Evolutionary conservation across 2,329 filamentous ascomycete genomes (phyloP).

Genomic region (Aspergillus fumigatus): DNA sequence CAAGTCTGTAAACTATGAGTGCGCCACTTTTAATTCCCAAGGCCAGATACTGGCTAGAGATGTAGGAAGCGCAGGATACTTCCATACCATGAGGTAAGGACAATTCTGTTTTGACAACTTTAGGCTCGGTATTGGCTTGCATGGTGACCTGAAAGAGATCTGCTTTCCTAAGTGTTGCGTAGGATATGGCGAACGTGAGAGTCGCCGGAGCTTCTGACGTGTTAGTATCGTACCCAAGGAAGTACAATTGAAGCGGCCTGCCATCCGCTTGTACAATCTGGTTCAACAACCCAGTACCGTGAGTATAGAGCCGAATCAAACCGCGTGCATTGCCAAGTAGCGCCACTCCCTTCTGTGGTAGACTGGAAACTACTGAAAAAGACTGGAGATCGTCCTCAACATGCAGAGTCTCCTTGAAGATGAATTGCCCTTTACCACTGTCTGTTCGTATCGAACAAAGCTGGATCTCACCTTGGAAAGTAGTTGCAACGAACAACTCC

Average conservation of each 20-base stretch:
- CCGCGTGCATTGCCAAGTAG: conserved; percentile 33
- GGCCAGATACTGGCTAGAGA: conserved; percentile 36
- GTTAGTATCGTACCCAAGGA: conserved; percentile 17
- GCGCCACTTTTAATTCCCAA: conserved; percentile 55
- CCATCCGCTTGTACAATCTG: conserved; percentile 21
- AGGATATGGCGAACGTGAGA: conserved; percentile 25
- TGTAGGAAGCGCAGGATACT: conserved; percentile 47
- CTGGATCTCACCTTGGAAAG: conserved; percentile 27
- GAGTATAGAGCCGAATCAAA: conserved; percentile 31
- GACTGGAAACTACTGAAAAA: conserved; percentile 27
- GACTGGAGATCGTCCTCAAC: conserved; percentile 27
- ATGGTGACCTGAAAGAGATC: conserved; percentile 25
- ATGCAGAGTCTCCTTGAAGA: conserved; percentile 22
- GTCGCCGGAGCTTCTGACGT: conserved; percentile 1
- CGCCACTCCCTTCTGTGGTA: conserved; percentile 27
- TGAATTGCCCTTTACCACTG: conserved; percentile 4
- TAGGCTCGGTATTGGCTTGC: conserved; percentile 24
- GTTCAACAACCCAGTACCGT: conserved; percentile 24
- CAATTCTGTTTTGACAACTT: conserved; percentile 32
- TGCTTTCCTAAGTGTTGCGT: conserved; percentile 22
- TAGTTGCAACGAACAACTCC: conserved; percentile 29
- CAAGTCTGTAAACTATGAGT: conserved; percentile 45
- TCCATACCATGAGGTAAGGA: conserved; percentile 43
- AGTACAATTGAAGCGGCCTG: conserved; percentile 26
- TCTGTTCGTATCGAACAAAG: conserved; percentile 23